Evolutionary conservation across 1,139 yeast species (phyloP), one percentile per base, ranked within the genome.

Genomic region (Yamadazyma jaroonii): DNA sequence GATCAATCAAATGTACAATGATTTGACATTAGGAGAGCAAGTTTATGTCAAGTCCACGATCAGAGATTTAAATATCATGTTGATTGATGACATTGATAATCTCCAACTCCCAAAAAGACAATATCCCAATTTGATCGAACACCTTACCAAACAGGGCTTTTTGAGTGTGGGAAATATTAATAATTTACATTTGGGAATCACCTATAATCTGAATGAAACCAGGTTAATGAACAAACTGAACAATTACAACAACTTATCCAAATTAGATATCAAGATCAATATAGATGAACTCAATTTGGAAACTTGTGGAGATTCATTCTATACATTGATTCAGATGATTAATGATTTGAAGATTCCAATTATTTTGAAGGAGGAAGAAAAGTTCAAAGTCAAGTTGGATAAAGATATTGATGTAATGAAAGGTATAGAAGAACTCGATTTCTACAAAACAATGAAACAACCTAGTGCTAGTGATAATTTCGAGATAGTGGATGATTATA

Each of bases 231-330:
- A 34, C 17, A 29, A 29, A 22, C 25, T 38, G 10, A 48, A 47
- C 26, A 28, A 35, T 9, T 48, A 48, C 30, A 41, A 47, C 31
- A 46, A 45, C 25, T 31, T 57, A 32, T 51, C 75, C 0, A 38
- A 59, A 7, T 37, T 75, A 4, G 77, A 74, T 35, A 39, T 80
- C 24, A 72, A 69, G 36, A 53, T 81, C 10, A 69, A 70, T 34
- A 53, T 77, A 10, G 85, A 79, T 38, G 64, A 68, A 10, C 53
- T 76, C 14, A 70, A 66, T 20, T 36, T 84, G 1, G 81, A 82
- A 28, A 50, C 88, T 2, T 89, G 96, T 62, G 92, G 96, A 0
- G 97, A 90, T 57, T 87, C 96, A 0, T 72, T 81, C 0, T 84
- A 86, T 51, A 78, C 90, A 6, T 59, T 89, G 30, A 47, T 78